Base-by-base conservation (phyloP, 257 asterid genomes). In the Salvia miltiorrhiza region DNA sequence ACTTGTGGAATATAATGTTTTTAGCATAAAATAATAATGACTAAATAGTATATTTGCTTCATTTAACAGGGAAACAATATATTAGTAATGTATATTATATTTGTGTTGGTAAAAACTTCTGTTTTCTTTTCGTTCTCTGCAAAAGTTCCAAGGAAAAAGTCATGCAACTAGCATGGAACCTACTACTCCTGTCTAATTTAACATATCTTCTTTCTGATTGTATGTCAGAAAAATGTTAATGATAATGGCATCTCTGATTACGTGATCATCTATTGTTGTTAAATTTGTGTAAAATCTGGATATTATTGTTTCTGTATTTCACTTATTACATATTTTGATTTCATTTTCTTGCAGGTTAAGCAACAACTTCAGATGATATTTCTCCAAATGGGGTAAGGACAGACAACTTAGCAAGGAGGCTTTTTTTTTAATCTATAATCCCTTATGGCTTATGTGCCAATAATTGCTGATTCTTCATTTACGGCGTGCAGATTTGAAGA, bases 311-410 rank as follows among this genome's bases (percentile, higher is more conserved):
- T 45, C 19, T 64, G 21, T 19, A 44, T 43, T 53, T 71, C 49
- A 19, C 67, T 55, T n/a, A 49, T 43, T 12, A 9, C 12, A n/a
- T 33, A 61, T 4, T 60, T 67, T 5, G 12, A 11, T 24, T 63
- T 77, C 40, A 16, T 73, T 73, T 21, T 43, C 56, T 66, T 82
- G 77, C 83, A 93, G 98, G 99, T 91, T 13, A 86, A 87, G 72
- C 90, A 85, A 73, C 97, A 91, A 76, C 69, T 94, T 64, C 90
- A 90, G 79, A 89, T 73, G 86, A 94, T 94, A 76, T 94, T 94
- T 87, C 96, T 82, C 67, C 89, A 84, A 56, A 84, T 94, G 97
- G 97, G 97, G 97, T 90, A 87, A 81, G 81, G 12, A 43, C 5
- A 33, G 60, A 17, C 73, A 35, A 44, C 45, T 63, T 49, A 8